Evolutionary conservation across 176 grass and related monocot species (phyloP), one percentile per base, ranked within the genome.

Genomic region (Ampelocalamus luodianensis): DNA sequence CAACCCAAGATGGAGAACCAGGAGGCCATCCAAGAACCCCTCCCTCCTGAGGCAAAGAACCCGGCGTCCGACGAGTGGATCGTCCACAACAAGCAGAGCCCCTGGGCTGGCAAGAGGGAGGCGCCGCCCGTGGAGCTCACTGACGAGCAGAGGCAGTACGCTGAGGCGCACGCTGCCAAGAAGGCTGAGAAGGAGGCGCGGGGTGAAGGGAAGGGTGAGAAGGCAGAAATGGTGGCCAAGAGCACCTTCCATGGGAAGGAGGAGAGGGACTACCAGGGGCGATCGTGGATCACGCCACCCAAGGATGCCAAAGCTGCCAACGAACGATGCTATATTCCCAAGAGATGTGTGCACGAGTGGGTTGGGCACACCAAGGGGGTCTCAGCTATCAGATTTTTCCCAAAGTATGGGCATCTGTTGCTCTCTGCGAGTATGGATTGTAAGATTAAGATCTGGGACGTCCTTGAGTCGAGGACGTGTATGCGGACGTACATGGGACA

Each of bases 401-500:
- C 96, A 3, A 98, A 93, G 86, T 85, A 93, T 65, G 96, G 96
- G 2, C 96, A 95, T 77, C 78, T 95, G 32, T 69, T 98, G 42
- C 89, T 98, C 5, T 98, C 96, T 50, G 96, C 96, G 1, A 91
- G 96, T 80, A 98, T 98, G 96, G 96, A 98, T 88, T 95, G 93
- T 49, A 98, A 94, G 88, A 91, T 98, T 62, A 98, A 98, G 82
- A 98, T 98, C 37, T 98, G 96, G 96, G 96, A 98, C 40, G 96
- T 98, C 50, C 89, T 92, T 10, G 94, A 90, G 51, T 95, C 96
- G 0, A 76, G 74, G 34, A 98, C 86, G 6, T 98, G 96, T 85
- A 98, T 98, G 96, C 89, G 96, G 2, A 98, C 96, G 0, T 98
- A 98, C 65, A 98, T 98, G 93, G 96, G 96, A n/a, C 96, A 98